phyloP scores from a whole-genome alignment of 768 basidiomycete species.

The Phaffia australis region DNA sequence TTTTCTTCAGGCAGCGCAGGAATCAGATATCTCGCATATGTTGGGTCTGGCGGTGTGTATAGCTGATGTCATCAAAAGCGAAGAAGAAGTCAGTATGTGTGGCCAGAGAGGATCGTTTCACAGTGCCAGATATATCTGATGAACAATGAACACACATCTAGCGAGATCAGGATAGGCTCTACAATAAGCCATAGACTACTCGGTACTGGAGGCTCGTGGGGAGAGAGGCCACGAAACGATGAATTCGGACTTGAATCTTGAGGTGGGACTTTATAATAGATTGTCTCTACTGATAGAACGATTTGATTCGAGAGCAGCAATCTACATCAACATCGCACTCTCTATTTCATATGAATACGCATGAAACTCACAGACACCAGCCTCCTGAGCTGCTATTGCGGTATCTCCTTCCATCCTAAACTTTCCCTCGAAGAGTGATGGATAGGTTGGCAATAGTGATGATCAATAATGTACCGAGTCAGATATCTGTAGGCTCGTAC shows the following conservation, averaged over 20 bases:
- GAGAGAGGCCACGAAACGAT: slow-evolving; percentile 13
- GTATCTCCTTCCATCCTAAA: too few relatives aligned
- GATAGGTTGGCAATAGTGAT: too few relatives aligned
- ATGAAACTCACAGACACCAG: too few relatives aligned
- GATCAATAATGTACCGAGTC: too few relatives aligned
- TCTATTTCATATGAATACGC: too few relatives aligned
- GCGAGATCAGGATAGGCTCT: background rate
- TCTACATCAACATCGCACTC: background rate
- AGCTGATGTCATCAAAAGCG: background rate
- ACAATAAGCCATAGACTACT: slow-evolving; percentile 8
- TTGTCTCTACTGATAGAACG: slow-evolving; percentile 13
- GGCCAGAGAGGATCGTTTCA: background rate
- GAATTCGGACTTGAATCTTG: background rate
- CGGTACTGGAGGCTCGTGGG: slow-evolving; percentile 16
- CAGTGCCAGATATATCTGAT: background rate
- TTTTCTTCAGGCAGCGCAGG: slow-evolving; percentile 13
- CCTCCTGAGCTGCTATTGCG: too few relatives aligned
- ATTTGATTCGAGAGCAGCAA: background rate
- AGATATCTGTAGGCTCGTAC: too few relatives aligned
- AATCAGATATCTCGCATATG: slow-evolving; percentile 14
- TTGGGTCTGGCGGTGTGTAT: slow-evolving; percentile 19
- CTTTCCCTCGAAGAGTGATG: too few relatives aligned
- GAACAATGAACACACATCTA: background rate
- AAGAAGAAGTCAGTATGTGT: background rate
- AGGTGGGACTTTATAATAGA: slow-evolving; percentile 14